Evolutionary conservation across 495 filamentous ascomycete genomes (phyloP), one percentile per base, ranked within the genome.

Genomic region (Xanthoparmelia taractica): DNA sequence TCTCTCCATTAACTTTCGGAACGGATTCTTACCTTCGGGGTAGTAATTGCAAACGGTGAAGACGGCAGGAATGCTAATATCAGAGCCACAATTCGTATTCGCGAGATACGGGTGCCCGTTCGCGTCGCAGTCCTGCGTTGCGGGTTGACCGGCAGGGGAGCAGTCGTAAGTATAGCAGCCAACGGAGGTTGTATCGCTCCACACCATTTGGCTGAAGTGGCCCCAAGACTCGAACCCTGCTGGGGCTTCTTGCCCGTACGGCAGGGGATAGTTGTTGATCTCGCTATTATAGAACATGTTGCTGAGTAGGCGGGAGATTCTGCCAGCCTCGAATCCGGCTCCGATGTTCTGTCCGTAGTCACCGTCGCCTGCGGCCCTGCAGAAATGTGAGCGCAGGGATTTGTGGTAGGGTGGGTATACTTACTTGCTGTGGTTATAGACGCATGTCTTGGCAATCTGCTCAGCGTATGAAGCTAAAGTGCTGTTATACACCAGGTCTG

Each of bases 41-140:
- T 72, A 75, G 75, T 98, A 98, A 79, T 97, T 92, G 87, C 94
- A 98, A 57, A 96, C 90, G 56, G 89, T 91, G 73, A 80, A 88
- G 71, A 79, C 81, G 13, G 84, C 79, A 29, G 73, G 69, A 60
- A 83, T 80, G 20, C 83, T 74, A 17, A 76, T 57, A 4, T 71
- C 63, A 70, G 79, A 79, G 69, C 78, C 59, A 84, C 70, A 64
- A 67, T 55, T n/a, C 6, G 27, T 33, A 20, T 54, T 33, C 50
- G 12, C 29, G 1, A 54, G 29, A 54, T 54, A 54, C 7, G 67
- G 52, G n/a, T 60, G 52, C 2, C 67, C 67, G 37, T 47, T 55
- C 17, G 47, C 73, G 25, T 66, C 66, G 63, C 50, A 54, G 29
- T 60, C 63, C 18, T 68, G 71, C 11, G 69, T 64, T 13, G 62